Evolutionary conservation across 2,329 filamentous ascomycete species (phyloP), one percentile per base, ranked within the genome.

Genomic region (Ophiocordyceps robertsii): DNA sequence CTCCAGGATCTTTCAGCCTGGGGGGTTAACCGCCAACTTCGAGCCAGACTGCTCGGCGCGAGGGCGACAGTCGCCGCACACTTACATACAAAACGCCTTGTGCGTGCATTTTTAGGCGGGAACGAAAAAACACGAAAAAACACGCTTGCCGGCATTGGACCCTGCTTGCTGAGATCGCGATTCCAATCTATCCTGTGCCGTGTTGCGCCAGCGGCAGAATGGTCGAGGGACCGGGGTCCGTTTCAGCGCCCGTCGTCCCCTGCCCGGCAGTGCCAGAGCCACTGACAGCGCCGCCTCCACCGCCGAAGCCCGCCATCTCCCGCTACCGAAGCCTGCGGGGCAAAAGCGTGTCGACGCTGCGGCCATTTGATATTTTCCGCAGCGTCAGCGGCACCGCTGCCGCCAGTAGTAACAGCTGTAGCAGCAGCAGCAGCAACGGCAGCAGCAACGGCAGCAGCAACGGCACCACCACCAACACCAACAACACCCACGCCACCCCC

Each of bases 251-350:
- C 27, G 33, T 32, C 14, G 14, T 6, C 14, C 14, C 14, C 14
- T 19, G 19, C 19, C 33, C 33, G 17, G 33, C 37, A 24, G 19
- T 13, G 13, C 11, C 44, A 38, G 40, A 49, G n/a, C 31, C 31
- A 13, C 31, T 16, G 9, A 16, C 33, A 36, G 14, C 13, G 5
- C 14, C 33, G 9, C 16, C 13, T 5, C 9, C 33, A n/a, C 33
- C 10, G 16, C 33, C 16, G 33, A 16, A 36, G 14, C 33, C 33
- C 5, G 39, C 50, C 14, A 44, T 50, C 10, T 63, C 62, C 5
- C 56, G 57, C 36, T 61, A 57, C 42, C 59, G 55, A 43, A 52
- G 42, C 29, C 52, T 62, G 19, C 54, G 59, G 6, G 60, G 59
- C 29, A 63, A 61, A 40, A 63, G 59, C 48, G 49, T 61, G 10